Conservation (phyloP, 192 early-diverging fungal genomes). For the Haplosporangium gracile region DNA sequence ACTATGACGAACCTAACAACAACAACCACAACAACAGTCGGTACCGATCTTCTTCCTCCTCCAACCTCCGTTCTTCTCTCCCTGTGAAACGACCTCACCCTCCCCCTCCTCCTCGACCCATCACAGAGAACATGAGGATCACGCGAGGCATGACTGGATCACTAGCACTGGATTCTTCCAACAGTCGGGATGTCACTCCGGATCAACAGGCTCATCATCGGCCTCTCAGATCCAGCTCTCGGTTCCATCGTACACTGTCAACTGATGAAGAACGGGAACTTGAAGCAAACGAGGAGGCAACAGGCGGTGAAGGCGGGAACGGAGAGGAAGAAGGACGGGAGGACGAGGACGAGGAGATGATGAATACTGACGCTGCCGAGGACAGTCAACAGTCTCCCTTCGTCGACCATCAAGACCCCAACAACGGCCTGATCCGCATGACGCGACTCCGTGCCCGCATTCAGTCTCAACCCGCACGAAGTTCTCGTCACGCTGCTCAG, state of each 20-base stretch:
- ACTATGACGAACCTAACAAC: conserved; percentile 16
- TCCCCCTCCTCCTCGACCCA: background rate
- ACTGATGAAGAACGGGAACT: conserved; percentile 34
- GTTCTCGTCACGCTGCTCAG: conserved; percentile 15
- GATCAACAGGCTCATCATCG: conserved; percentile 18
- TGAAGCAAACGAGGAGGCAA: background rate
- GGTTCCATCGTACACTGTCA: conserved; percentile 12
- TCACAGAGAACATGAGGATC: conserved; percentile 54
- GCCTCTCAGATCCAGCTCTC: background rate
- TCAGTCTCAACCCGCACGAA: conserved; percentile 25
- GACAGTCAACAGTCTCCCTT: conserved; percentile 6
- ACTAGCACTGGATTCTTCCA: conserved; percentile 36
- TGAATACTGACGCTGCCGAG: background rate
- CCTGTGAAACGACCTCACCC: conserved; percentile 20
- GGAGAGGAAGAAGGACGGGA: conserved; percentile 16
- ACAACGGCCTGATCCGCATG: conserved; percentile 24
- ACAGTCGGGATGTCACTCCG: conserved; percentile 40
- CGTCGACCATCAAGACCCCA: conserved; percentile 16
- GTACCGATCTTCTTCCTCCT: background rate
- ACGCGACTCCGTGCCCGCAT: conserved; percentile 35
- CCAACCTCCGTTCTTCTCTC: conserved; percentile 5
- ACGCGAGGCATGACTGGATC: conserved; percentile 50
- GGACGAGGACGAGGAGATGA: conserved; percentile 14
- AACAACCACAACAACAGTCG: conserved; percentile 16
- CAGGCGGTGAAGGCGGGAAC: conserved; percentile 17